Base-by-base conservation (phyloP, 352 stramenopile genomes). In the Pilasporangium apinafurcum region DNA sequence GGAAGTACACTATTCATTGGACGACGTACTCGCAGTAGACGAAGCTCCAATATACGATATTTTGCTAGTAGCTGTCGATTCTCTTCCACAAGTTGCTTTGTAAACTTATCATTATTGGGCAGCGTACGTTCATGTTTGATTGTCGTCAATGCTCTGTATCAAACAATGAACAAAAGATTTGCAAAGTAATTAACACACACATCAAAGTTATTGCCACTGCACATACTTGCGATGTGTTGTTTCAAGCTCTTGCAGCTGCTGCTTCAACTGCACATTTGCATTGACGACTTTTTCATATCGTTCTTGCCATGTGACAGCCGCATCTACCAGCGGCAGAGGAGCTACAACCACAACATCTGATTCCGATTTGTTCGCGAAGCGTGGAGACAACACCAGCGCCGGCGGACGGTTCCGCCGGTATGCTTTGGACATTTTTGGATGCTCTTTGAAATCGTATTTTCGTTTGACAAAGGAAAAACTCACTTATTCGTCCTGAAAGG, bases 81-180 rank as follows among this genome's bases (percentile, higher is more conserved):
- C 48, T 86, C 68, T 18, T 80, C 62, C n/a, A 86, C 46, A 22
- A 86, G 68, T 35, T 80, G 38, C 44, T 71, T 78, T 28, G 63
- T 83, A 51, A 77, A 84, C 37, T 67, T 56, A 37, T 81, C 62
- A 22, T 83, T 84, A 55, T 82, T 86, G 5, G 74, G 74, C 34
- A 83, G 48, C 28, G 59, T 29, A 17, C 53, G 56, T n/a, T 72
- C 63, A 36, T 81, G 67, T 59, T 80, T 80, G 45, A 82, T 58
- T 38, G 65, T 57, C 10, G 69, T 82, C 24, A 63, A 52, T 30
- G 65, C 59, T 42, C 64, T 75, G 21, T 37, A 16, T 1, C 34
- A 20, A 12, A 24, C 6, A 21, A n/a, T 5, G 6, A 28, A 30
- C 30, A 10, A 36, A 37, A n/a, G 29, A 34, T 10, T n/a, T n/a